Evolutionary conservation across 345 rosid species (phyloP).

Genomic region (Aethionema arabicum): DNA sequence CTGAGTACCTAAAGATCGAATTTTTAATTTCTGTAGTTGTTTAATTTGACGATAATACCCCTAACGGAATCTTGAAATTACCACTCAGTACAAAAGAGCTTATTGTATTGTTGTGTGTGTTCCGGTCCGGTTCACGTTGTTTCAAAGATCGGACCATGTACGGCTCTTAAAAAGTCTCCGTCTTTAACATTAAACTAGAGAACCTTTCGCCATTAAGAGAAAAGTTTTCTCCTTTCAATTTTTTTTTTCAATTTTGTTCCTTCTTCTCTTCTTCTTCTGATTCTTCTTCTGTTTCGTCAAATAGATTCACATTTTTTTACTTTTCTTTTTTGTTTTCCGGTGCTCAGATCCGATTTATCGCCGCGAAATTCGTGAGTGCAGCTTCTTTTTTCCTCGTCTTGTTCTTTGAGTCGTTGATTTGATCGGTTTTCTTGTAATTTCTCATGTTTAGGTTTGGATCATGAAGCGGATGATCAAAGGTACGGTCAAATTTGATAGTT

Average conservation of each 20-base stretch:
- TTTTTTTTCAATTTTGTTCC: too few relatives aligned
- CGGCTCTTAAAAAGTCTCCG: constrained; percentile 34
- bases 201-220: constrained; percentile 4
- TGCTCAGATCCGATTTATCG: constrained; percentile 37
- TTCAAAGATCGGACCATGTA: constrained; percentile 36
- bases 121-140: constrained; percentile 24
- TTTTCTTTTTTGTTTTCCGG: background rate
- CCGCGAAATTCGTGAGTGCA: constrained; percentile 24
- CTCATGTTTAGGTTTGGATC: background rate
- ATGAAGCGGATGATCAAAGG: constrained; percentile 34
- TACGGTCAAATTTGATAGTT: background rate
- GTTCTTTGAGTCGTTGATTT: constrained; percentile 20
- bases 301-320: constrained; percentile 27
- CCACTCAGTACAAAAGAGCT: constrained; percentile 20
- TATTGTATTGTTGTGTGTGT: background rate
- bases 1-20: too few relatives aligned
- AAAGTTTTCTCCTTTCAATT: background rate
- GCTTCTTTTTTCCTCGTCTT: constrained; percentile 7
- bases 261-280: too few relatives aligned
- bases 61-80: background rate
- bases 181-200: background rate
- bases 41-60: constrained; percentile 9
- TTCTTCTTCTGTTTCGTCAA: constrained; percentile 19
- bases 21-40: background rate
- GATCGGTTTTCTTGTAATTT: constrained; percentile 12